phyloP scores from a whole-genome alignment of 2,329 filamentous ascomycete species.

The Colletotrichum chlorophyti region DNA sequence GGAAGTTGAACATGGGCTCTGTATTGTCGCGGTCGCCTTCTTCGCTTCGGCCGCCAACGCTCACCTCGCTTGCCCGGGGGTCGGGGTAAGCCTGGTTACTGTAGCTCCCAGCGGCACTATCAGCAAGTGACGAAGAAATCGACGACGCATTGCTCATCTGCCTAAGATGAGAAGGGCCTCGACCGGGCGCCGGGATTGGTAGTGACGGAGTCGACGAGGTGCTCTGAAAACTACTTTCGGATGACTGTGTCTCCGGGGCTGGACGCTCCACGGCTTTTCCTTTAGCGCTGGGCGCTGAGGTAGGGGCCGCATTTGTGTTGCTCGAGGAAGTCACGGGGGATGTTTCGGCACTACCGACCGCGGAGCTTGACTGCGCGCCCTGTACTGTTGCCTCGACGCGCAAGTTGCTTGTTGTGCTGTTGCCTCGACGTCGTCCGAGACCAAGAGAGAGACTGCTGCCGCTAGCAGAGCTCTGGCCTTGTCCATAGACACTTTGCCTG shows the following conservation, averaged over 20 bases:
- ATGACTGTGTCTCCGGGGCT: constrained; percentile 33
- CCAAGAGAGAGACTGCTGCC: constrained; percentile 71
- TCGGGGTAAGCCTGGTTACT: constrained; percentile 44
- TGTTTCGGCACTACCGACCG: constrained; percentile 24
- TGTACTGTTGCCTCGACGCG: constrained; percentile 62
- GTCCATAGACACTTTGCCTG: constrained; percentile 44
- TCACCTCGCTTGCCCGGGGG: constrained; percentile 62
- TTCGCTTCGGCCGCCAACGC: constrained; percentile 53
- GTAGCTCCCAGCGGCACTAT: constrained; percentile 66
- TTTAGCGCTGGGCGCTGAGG: constrained; percentile 56
- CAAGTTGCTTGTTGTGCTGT: constrained; percentile 66
- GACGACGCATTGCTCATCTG: constrained; percentile 90
- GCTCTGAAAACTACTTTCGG: constrained; percentile 25
- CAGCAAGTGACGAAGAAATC: constrained; percentile 76
- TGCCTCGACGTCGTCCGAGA: constrained; percentile 63
- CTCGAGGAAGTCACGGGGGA: constrained; percentile 40
- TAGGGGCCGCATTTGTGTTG: constrained; percentile 38
- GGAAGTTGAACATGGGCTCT: constrained; percentile 92
- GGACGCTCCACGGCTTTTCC: constrained; percentile 73
- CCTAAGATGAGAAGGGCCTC: constrained; percentile 74
- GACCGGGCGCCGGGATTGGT: constrained; percentile 56
- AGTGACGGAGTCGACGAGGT: constrained; percentile 46
- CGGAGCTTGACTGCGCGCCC: constrained; percentile 38
- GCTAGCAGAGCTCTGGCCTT: constrained; percentile 58
- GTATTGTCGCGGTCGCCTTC: constrained; percentile 59